Percentiles rank a stretch among this genome's conserved stretches.
phyloP scores from a whole-genome alignment of 1,284 basidiomycete genomes.

The Cutaneotrichosporon cyanovorans region DNA sequence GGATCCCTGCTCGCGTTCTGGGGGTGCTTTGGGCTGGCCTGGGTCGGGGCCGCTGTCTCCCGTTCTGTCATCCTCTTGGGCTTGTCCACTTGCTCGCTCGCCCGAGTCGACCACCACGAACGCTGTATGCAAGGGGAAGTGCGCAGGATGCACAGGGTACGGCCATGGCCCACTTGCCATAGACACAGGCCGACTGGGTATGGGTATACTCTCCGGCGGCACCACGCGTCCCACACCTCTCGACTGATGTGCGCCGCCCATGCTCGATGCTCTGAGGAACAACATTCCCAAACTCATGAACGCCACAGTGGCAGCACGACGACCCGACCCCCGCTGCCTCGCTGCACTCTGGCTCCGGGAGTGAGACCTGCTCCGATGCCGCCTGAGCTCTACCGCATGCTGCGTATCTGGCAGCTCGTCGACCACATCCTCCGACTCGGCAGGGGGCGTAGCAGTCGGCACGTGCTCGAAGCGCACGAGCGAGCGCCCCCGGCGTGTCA shows the following conservation, averaged over 20 bases:
- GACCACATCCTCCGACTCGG: slow-evolving; percentile 7
- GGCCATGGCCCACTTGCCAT: not conserved
- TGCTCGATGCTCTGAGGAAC: slow-evolving; percentile 14
- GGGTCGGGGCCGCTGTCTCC: not conserved
- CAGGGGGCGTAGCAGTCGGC: not conserved
- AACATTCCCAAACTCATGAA: slow-evolving; percentile 42
- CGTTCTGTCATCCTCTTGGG: not conserved
- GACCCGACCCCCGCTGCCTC: slow-evolving; percentile 7
- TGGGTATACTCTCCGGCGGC: not conserved
- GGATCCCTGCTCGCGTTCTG: slow-evolving; percentile 1
- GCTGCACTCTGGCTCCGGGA: slow-evolving; percentile 10
- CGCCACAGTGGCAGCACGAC: slow-evolving; percentile 41
- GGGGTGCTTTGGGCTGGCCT: not conserved
- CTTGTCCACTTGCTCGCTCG: too few species aligned
- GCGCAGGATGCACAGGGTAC: not conserved
- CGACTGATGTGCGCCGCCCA: not conserved
- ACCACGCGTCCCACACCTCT: slow-evolving; percentile 1
- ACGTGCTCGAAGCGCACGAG: slow-evolving; percentile 1
- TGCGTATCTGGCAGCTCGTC: slow-evolving; percentile 7
- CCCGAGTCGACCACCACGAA: too few species aligned
- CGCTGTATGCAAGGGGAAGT: slow-evolving; percentile 1
- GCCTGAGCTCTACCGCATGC: slow-evolving; percentile 13
- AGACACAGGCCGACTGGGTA: not conserved
- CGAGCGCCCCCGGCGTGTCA: slow-evolving; percentile 11
- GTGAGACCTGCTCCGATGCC: not conserved